Base-by-base conservation (phyloP, 352 stramenopile genomes). In the Phytophthora pluvialis region DNA sequence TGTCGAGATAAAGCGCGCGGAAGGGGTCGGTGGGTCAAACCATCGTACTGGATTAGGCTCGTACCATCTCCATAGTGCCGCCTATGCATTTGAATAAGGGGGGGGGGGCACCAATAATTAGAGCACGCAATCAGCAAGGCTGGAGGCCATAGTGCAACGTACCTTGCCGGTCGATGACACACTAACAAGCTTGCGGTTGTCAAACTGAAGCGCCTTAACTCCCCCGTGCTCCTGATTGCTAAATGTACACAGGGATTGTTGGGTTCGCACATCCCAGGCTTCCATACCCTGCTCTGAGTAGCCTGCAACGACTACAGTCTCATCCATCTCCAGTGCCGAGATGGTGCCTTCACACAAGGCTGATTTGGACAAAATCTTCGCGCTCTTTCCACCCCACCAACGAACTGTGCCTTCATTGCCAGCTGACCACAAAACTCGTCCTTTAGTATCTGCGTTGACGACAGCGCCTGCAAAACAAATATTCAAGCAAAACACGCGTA, bases 361-460 rank as follows among this genome's bases (percentile, higher is more conserved):
- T 0, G 88, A 96, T 67, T 94, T 96, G 46, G 78, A 78, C 56
- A 94, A 72, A 31, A 96, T 88, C 67, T 95, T 96, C 13, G 88
- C 84, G 12, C 80, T 93, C 59, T 96, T 96, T 33, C 88, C 88
- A 39, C 88, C 88, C 88, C 88, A 96, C 88, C 88, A 96, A 25
- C 88, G 86, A 47, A 96, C 81, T 13, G 81, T 88, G 16, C 88
- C 88, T 63, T 96, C 88, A 44, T 80, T 80, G 13, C 88, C 88
- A 57, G 85, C 85, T 18, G 84, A 94, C 88, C 88, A 96, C 55
- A 96, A 64, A 21, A 96, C 88, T 45, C 88, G 78, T 12, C 86
- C 88, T 58, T 93, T 94, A 11, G 88, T 95, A 55, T 94, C 85
- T 51, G 86, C 89, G 45, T 95, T 91, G 29, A 90, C 61, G 10